Conservation (phyloP, 225 moss, liverwort and hornwort species). For the Marchantia polymorpha region DNA sequence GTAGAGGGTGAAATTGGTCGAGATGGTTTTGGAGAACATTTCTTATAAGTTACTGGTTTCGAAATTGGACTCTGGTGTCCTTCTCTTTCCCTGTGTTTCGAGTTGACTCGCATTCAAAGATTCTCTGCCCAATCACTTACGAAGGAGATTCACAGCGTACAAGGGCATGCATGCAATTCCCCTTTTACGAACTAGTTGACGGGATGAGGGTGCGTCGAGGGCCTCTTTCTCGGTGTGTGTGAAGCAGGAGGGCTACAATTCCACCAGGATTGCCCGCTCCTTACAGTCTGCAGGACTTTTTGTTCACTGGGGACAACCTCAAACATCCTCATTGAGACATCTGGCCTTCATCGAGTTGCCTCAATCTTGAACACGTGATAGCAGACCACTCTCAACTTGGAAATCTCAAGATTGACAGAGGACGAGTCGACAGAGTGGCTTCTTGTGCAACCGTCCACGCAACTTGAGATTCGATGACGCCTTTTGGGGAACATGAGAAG, state of each 20-base stretch:
- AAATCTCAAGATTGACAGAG: slow-evolving; percentile 2
- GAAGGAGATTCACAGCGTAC: background rate
- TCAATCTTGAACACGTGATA: background rate
- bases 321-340: background rate
- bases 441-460: slow-evolving; percentile 1
- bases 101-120: background rate
- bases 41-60: background rate
- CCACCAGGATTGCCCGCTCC: background rate
- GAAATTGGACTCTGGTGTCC: background rate
- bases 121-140: background rate
- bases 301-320: background rate
- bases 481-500: slow-evolving; percentile 4
- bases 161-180: no score
- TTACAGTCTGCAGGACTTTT: background rate
- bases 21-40: background rate
- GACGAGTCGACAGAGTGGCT: background rate
- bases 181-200: background rate
- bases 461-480: background rate
- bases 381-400: background rate
- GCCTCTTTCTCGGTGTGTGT: background rate
- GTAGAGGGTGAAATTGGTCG: background rate
- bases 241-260: background rate
- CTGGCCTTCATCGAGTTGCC: background rate
- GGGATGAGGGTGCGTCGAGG: background rate
- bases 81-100: background rate